Evolutionary conservation across 768 basidiomycete species (phyloP).

Genomic region (Hypholoma sublateritium): DNA sequence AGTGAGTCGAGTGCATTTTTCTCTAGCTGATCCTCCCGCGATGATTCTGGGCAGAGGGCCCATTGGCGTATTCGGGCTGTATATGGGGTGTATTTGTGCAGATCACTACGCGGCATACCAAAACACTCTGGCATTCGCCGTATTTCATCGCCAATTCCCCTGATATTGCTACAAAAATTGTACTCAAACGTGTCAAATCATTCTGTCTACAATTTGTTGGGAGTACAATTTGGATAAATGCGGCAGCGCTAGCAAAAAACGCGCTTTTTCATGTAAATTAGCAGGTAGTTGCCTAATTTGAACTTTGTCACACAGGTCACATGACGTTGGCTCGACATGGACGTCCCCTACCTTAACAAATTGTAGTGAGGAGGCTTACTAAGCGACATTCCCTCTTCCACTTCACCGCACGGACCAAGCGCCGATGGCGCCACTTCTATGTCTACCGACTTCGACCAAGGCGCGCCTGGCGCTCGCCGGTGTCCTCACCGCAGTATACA

Average conservation of each 20-base stretch:
- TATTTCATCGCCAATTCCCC: not conserved
- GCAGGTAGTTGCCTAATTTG: not conserved
- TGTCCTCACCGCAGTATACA: constrained; percentile 11
- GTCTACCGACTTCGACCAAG: constrained; percentile 11
- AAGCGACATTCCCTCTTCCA: too few species aligned
- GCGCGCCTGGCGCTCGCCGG: constrained; percentile 20
- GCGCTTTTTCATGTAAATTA: not conserved
- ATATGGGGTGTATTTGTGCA: not conserved
- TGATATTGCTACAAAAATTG: not conserved
- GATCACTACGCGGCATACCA: not conserved
- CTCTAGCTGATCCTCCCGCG: too few species aligned
- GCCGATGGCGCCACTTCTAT: constrained; percentile 7
- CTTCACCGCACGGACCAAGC: too few species aligned
- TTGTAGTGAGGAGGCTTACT: too few species aligned
- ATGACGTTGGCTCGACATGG: not conserved
- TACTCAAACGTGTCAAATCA: not conserved
- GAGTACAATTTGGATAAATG: not conserved
- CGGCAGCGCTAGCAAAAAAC: not conserved
- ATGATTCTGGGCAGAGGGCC: not conserved
- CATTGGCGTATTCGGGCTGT: not conserved
- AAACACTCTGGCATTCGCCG: not conserved
- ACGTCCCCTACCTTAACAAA: constrained; percentile 1
- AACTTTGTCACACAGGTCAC: not conserved
- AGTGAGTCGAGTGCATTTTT: too few species aligned
- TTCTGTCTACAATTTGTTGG: not conserved